Conservation (phyloP, 345 rosid species). For the Moricandia arvensis region DNA sequence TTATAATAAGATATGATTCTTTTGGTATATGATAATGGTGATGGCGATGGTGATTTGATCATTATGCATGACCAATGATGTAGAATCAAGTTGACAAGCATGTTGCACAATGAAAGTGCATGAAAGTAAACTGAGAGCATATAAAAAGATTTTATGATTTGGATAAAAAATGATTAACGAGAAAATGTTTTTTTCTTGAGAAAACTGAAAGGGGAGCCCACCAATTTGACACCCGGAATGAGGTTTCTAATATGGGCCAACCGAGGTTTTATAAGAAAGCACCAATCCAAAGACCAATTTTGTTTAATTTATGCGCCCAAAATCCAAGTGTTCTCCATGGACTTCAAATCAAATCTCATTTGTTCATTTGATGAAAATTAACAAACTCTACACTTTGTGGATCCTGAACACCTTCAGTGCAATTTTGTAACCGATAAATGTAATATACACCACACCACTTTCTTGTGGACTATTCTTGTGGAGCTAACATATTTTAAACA, state of each 20-base stretch:
- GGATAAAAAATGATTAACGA: neutral
- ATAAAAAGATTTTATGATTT: neutral
- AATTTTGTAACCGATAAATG: neutral
- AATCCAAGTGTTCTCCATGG: neutral
- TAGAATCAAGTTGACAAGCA: constrained; percentile 6
- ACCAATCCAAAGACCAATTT: neutral
- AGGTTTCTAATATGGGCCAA: neutral
- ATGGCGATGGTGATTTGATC: constrained; percentile 5
- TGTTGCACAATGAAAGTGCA: constrained; percentile 20
- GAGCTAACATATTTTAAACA: neutral
- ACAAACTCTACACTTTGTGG: neutral
- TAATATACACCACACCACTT: neutral
- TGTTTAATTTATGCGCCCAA: neutral
- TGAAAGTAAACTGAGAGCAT: neutral
- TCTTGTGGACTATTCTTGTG: neutral
- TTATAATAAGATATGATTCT: neutral
- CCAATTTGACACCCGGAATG: neutral
- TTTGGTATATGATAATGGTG: neutral
- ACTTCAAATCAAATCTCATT: neutral
- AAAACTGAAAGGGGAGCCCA: neutral
- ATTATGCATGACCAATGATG: neutral
- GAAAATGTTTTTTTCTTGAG: neutral
- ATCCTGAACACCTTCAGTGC: neutral
- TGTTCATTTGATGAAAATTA: neutral
- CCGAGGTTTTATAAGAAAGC: neutral